Base-by-base conservation (phyloP, 306 rosid species). In the Dalbergia oliveri region DNA sequence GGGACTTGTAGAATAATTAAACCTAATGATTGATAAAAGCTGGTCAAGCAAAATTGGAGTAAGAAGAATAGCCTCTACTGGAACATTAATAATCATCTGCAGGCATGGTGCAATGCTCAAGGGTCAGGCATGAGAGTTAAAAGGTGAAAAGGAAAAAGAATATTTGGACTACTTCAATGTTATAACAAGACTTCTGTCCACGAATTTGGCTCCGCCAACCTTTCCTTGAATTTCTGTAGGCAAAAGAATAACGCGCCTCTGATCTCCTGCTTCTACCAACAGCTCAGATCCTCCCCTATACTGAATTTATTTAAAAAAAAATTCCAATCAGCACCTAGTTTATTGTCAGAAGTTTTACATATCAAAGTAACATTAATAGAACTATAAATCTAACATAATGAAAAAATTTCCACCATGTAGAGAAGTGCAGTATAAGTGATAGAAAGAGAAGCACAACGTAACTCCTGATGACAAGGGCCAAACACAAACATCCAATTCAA, bases 221-320 rank as follows among this genome's bases (percentile, higher is more conserved):
- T 93, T 93, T 70, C 98, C 99, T 88, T 93, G 98, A 75, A 93
- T 89, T 80, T 74, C 74, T 21, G 85, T 79, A 64, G 99, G 98
- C 92, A 95, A 77, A 69, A 73, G 79, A 80, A 95, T 95, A 75
- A 85, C 96, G 3, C 99, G 98, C 67, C 98, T 92, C 84, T 95
- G 98, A 81, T 95, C 99, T 8, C 99, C 99, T 3, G 99, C 99
- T 90, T 95, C 99, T 74, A 95, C 97, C 85, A 95, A 79, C 43
- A 95, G 85, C 88, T 95, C 99, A 11, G 96, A 90, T 79, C 99
- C 96, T 87, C 98, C 99, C 68, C 98, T 88, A 80, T 85, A 90
- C 99, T 93, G 93, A 88, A 90, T 61, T 74, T 66, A 33, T 61
- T 63, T 47, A 31, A 14, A 56, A 70, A 72, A 63, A 67, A 11